phyloP scores from a whole-genome alignment of 352 stramenopile species.

The Globisporangium ultimum region DNA sequence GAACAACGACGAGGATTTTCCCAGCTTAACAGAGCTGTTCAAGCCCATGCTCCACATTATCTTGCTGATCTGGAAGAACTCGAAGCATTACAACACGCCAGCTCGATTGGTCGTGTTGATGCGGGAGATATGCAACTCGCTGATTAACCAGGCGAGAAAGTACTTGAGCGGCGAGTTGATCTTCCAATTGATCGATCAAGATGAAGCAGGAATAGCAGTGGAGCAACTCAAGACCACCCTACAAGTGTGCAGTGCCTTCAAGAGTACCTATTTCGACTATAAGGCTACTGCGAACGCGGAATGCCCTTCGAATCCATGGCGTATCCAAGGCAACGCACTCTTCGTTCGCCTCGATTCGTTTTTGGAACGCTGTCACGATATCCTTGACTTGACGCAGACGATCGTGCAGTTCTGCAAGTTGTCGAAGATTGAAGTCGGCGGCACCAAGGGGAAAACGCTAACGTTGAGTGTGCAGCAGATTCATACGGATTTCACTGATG shows the following conservation, averaged over 20 bases:
- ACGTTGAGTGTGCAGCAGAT: slow-evolving; percentile 94
- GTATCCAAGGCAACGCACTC: slow-evolving; percentile 97
- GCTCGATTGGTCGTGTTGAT: slow-evolving; percentile 96
- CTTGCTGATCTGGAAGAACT: slow-evolving; percentile 99
- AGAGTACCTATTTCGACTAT: slow-evolving; percentile 98
- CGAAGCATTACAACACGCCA: slow-evolving; percentile 98
- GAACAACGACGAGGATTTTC: slow-evolving; percentile 95
- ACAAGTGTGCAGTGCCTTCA: slow-evolving; percentile 95
- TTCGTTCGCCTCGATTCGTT: slow-evolving; percentile 97
- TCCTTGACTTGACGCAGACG: slow-evolving; percentile 96
- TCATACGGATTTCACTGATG: slow-evolving; percentile 93
- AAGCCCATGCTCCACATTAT: slow-evolving; percentile 99
- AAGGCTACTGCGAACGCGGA: slow-evolving; percentile 96
- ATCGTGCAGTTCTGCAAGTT: slow-evolving; percentile 99
- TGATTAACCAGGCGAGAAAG: slow-evolving; percentile 92
- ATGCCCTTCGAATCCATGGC: slow-evolving; percentile 97
- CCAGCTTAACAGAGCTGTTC: slow-evolving; percentile 91
- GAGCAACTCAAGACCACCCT: slow-evolving; percentile 94
- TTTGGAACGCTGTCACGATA: slow-evolving; percentile 96
- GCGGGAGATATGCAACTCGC: slow-evolving; percentile 97
- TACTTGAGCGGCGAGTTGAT: slow-evolving; percentile 95
- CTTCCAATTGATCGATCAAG: slow-evolving; percentile 96
- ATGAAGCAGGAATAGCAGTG: slow-evolving; percentile 92
- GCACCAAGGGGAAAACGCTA: slow-evolving; percentile 96
- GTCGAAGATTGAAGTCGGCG: slow-evolving; percentile 96